Base-by-base conservation (phyloP, 805 yeast genomes). In the Zygosaccharomyces gambellarensis region DNA sequence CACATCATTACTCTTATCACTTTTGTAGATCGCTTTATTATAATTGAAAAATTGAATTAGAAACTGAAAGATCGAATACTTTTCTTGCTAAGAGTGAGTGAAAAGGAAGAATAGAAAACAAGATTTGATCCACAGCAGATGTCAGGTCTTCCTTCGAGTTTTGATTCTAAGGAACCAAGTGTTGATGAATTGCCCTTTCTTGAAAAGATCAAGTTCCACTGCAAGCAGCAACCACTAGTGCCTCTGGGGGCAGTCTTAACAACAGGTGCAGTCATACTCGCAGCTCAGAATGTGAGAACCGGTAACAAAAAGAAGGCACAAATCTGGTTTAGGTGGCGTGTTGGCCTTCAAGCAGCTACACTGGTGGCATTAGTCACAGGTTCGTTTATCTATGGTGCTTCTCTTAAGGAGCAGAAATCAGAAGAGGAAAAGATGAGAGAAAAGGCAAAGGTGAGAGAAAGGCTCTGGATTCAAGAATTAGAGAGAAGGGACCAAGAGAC, bases 251-350 rank as follows among this genome's bases (percentile, higher is more conserved):
- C 87, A 12, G 62, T 85, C 3, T 80, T 85, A 42, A 90, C 97
- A 2, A 78, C 86, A 7, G 87, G 83, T 3, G 96, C 97, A 0
- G 87, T 90, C 29, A 70, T 78, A 0, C 71, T 90, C 55, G 95
- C 97, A 2, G 90, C 89, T 3, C 77, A 79, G 55, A 86, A 90
- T 22, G 73, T 90, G 53, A 77, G 83, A 58, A 71, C 74, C 28
- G 96, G 97, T 23, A 81, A 88, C 57, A 78, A 82, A 53, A 71
- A 74, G 39, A 81, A 80, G 47, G 95, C 97, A 0, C 96, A 90
- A 69, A 78, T 79, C 43, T 90, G 87, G 81, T 90, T 88, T 74
- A 77, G 92, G 58, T 87, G 89, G 81, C 84, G 97, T 74, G 92
- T 90, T 41, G 94, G 80, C 0, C 76, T 89, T 58, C 97, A 90